Base-by-base conservation (phyloP, 1,139 yeast genomes). In the Protomyces inouyei region DNA sequence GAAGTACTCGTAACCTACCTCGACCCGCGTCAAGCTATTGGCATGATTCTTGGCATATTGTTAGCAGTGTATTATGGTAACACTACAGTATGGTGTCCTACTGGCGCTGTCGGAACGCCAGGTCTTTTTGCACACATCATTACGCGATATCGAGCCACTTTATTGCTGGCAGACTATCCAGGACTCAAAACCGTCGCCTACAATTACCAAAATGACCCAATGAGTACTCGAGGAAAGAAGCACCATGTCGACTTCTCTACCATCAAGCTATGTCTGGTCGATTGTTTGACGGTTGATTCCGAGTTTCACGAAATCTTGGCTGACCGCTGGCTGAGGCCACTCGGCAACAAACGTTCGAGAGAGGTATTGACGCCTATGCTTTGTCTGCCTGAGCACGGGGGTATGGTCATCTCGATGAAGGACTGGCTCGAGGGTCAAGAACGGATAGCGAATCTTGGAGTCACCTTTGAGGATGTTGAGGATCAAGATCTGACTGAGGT, bases 121-220 rank as follows among this genome's bases (percentile, higher is more conserved):
- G 98, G 98, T 1, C 79, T 91, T 18, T 90, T 89, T 71, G 98
- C 98, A 32, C 83, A 89, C 70, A 79, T 88, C 45, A 83, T 91
- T 32, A 85, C 95, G 38, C 81, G 83, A 65, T 85, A 83, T 71
- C 80, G 84, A 59, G 95, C 91, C 1, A 83, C 92, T 0, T 81
- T 92, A 32, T 73, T 93, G 32, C 77, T 93, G 52, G 88, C 95
- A 1, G 98, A 93, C 73, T 92, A 91, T 72, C 81, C 95, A 53
- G 93, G 95, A n/a, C 77, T 93, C 69, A 95, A 93, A 72, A 85
- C 93, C 67, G 97, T 92, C 16, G 93, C 93, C 0, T 92, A 89
- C 71, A 95, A 93, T 74, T 93, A 93, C 73, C 96, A 93, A 73
- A 87, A 89, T 23, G 86, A 89, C 65, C 98, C 99, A 0, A 87